Evolutionary conservation across 768 basidiomycete genomes (phyloP).

Genomic region (Suillus tomentosus): DNA sequence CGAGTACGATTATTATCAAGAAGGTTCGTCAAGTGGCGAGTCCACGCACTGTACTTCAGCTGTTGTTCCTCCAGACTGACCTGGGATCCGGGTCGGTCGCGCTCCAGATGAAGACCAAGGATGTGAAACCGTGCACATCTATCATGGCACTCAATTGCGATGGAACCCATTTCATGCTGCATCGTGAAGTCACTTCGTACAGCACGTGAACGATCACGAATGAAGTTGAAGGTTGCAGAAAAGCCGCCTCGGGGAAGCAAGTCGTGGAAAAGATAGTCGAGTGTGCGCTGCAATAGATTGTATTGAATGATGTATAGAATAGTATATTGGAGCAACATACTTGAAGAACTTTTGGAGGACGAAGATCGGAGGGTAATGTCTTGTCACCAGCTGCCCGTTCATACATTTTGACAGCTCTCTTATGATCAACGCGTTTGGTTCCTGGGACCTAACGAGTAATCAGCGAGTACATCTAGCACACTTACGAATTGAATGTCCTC

Average conservation of each 20-base stretch:
- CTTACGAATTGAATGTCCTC: slow-evolving; percentile 27
- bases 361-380: slow-evolving; percentile 86
- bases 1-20: slow-evolving; percentile 3
- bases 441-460: slow-evolving; percentile 65
- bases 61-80: slow-evolving; percentile 83
- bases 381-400: slow-evolving; percentile 95
- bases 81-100: slow-evolving; percentile 59
- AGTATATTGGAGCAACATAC: slow-evolving; percentile 37
- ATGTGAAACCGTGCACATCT: slow-evolving; percentile 95
- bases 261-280: slow-evolving; percentile 90
- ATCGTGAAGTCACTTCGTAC: slow-evolving; percentile 94
- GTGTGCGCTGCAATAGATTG: slow-evolving; percentile 57
- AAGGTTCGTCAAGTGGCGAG: slow-evolving; percentile 1
- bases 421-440: slow-evolving; percentile 84
- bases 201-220: slow-evolving; percentile 88
- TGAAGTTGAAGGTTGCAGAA: slow-evolving; percentile 72
- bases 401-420: slow-evolving; percentile 90
- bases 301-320: not conserved
- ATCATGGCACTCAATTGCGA: slow-evolving; percentile 89
- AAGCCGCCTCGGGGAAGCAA: slow-evolving; percentile 74
- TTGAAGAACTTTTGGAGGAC: slow-evolving; percentile 83
- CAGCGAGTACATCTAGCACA: slow-evolving; percentile 27
- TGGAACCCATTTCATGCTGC: slow-evolving; percentile 75
- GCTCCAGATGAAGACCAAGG: slow-evolving; percentile 69
- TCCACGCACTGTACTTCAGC: slow-evolving; percentile 80